Evolutionary conservation across 225 moss, liverwort and hornwort genomes (phyloP).

Genomic region (Marchantia polymorpha): DNA sequence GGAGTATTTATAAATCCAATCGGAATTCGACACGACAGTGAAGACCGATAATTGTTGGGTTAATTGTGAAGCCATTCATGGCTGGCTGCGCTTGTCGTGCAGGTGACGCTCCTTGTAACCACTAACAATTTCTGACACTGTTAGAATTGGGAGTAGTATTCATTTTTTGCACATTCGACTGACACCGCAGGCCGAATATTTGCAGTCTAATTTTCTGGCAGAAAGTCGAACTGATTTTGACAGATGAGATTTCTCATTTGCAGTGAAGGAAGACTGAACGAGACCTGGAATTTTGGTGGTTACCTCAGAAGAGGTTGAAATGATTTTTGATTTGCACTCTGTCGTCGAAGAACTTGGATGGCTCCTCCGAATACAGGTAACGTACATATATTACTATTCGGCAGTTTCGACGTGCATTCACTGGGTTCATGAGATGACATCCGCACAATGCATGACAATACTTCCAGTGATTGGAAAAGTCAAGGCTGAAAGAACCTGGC

Average conservation of each 20-base stretch:
- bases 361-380: slow-evolving; percentile 12
- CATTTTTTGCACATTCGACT: neutral
- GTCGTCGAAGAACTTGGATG: neutral
- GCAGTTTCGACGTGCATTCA: neutral
- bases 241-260: neutral
- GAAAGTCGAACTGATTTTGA: neutral
- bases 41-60: neutral
- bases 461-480: neutral
- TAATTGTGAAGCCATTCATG: neutral
- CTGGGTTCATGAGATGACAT: neutral
- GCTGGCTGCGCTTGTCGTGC: neutral
- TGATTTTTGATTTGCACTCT: neutral
- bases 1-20: neutral
- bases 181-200: too few relatives aligned
- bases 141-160: neutral
- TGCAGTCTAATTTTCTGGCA: neutral
- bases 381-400: neutral
- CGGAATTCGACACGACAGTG: neutral
- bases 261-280: neutral
- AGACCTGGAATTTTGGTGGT: neutral
- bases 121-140: neutral
- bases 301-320: neutral
- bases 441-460: neutral
- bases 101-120: neutral
- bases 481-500: neutral